These are phyloP conservation scores for Hypoxylon sp. DNA, from an alignment of 2,329 filamentous ascomycete species.

Conservation along the genomic window DNA sequence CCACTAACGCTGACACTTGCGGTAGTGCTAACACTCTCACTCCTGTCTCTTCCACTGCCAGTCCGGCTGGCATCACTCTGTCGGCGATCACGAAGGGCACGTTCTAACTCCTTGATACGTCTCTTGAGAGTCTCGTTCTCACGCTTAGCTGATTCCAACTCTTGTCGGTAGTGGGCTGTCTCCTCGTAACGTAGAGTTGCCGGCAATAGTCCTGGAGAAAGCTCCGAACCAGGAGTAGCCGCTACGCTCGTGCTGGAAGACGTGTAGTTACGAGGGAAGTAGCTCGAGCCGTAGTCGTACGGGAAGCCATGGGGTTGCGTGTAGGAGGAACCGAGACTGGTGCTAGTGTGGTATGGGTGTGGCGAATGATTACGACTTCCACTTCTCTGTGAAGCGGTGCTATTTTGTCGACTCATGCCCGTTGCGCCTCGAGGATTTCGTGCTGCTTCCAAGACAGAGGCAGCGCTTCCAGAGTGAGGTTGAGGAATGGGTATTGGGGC, in stretches of 20 bases:
- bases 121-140: slow-evolving; percentile 74
- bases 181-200: slow-evolving; percentile 74
- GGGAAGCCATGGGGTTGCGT: slow-evolving; percentile 61
- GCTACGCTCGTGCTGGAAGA: slow-evolving; percentile 58
- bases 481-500: slow-evolving; percentile 51
- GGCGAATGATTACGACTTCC: slow-evolving; percentile 59
- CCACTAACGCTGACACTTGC: slow-evolving; percentile 62
- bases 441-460: slow-evolving; percentile 60
- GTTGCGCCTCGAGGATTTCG: slow-evolving; percentile 60
- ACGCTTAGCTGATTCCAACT: slow-evolving; percentile 71
- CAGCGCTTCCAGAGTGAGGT: slow-evolving; percentile 54
- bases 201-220: slow-evolving; percentile 68
- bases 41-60: slow-evolving; percentile 53
- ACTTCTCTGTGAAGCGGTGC: slow-evolving; percentile 65
- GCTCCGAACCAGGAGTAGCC: slow-evolving; percentile 59
- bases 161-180: slow-evolving; percentile 69
- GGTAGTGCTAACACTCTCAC: slow-evolving; percentile 67
- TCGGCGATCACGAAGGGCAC: slow-evolving; percentile 63
- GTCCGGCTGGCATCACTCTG: slow-evolving; percentile 56
- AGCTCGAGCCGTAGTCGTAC: slow-evolving; percentile 46
- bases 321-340: slow-evolving; percentile 58
- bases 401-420: slow-evolving; percentile 64
- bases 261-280: slow-evolving; percentile 52
- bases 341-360: slow-evolving; percentile 48
- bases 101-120: slow-evolving; percentile 73